These are phyloP conservation scores for Penicillium digitatum DNA, from an alignment of 2,329 filamentous ascomycete genomes.

Conservation along the genomic window DNA sequence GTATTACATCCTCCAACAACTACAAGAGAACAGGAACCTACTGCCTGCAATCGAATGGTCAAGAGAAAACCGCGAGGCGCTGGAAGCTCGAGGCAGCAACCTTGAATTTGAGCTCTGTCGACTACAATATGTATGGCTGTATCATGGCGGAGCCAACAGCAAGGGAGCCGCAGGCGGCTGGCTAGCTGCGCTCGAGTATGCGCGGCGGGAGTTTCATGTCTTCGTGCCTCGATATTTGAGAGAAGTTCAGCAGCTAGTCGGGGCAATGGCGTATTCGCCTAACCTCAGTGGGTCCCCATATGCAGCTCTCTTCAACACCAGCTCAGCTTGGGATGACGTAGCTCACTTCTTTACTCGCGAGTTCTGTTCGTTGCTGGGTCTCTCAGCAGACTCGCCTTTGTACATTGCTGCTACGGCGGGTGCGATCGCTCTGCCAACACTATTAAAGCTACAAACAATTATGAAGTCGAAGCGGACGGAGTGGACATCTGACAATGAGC, in stretches of 20 bases:
- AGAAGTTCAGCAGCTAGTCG: conserved; percentile 77
- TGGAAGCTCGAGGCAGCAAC: conserved; percentile 82
- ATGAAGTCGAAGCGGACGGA: conserved; percentile 87
- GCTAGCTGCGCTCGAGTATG: conserved; percentile 67
- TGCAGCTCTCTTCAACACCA: conserved; percentile 68
- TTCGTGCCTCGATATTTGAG: conserved; percentile 71
- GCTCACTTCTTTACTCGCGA: conserved; percentile 85
- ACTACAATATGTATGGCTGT: conserved; percentile 85
- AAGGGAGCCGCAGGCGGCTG: conserved; percentile 37
- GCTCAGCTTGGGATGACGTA: conserved; percentile 75
- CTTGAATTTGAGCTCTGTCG: conserved; percentile 92
- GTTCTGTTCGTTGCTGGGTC: conserved; percentile 85
- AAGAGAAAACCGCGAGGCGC: conserved; percentile 60
- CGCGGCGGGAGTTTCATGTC: conserved; percentile 64
- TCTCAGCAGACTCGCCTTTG: conserved; percentile 86
- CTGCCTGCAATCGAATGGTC: conserved; percentile 86
- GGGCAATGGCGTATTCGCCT: conserved; percentile 72
- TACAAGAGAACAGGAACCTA: conserved; percentile 69
- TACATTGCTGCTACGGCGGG: conserved; percentile 92
- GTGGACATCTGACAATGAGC: conserved; percentile 88
- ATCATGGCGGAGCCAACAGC: conserved; percentile 62
- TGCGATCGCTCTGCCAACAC: conserved; percentile 80
- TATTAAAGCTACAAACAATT: conserved; percentile 82
- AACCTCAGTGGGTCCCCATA: conserved; percentile 79
- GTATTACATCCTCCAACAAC: conserved; percentile 79